A percentile compares a stretch with the other conserved stretches of the same genome.
phyloP scores from a whole-genome alignment of 805 yeast genomes.

The Ogataea ramenticola region DNA sequence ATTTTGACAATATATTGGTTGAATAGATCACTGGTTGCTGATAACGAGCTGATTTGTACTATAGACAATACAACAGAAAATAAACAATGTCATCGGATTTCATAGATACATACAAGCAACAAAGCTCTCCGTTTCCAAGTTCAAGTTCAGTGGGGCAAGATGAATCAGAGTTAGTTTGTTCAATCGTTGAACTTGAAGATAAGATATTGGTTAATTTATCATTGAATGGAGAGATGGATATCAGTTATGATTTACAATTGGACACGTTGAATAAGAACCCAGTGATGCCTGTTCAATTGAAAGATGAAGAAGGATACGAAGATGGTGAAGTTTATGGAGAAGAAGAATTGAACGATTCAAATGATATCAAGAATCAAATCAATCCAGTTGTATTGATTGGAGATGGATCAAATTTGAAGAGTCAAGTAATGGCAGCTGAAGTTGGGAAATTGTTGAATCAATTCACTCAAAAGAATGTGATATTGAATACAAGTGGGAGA shows the following conservation, averaged over 20 bases:
- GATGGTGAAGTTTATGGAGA: slow-evolving; percentile 10
- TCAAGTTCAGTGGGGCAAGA: background rate
- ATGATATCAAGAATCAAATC: slow-evolving; percentile 7
- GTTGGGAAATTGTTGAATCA: slow-evolving; percentile 35
- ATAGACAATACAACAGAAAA: background rate
- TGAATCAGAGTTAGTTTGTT: slow-evolving; percentile 14
- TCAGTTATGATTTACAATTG: slow-evolving; percentile 37
- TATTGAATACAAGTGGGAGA: slow-evolving; percentile 38
- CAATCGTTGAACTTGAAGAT: slow-evolving; percentile 28
- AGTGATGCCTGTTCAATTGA: background rate
- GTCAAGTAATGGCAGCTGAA: slow-evolving; percentile 40
- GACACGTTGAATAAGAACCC: slow-evolving; percentile 13
- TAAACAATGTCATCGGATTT: background rate
- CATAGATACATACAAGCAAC: background rate
- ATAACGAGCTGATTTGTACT: too few species aligned
- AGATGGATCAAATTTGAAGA: slow-evolving; percentile 36
- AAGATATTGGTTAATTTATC: slow-evolving; percentile 33
- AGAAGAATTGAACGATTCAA: slow-evolving; percentile 18
- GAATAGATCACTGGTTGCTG: too few species aligned
- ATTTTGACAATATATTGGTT: too few species aligned
- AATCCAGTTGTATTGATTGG: slow-evolving; percentile 33
- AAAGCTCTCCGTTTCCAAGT: background rate
- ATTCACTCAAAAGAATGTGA: slow-evolving; percentile 30
- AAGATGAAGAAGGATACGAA: background rate
- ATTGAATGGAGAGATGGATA: slow-evolving; percentile 39